Conservation (phyloP, 169 alveolate genomes). For the Cryptosporidium ubiquitum region DNA sequence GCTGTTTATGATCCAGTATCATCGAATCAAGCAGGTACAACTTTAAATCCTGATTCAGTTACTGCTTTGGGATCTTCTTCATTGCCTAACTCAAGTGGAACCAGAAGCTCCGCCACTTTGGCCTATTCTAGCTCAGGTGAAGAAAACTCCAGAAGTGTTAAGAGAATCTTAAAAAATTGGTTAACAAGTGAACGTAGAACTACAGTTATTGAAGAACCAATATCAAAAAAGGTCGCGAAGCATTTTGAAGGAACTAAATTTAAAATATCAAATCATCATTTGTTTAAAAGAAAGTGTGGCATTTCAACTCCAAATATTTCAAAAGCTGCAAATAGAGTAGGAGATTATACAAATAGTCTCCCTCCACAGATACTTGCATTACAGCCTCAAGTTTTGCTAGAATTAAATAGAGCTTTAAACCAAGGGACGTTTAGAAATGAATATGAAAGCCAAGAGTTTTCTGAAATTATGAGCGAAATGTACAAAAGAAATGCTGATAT, state of each 20-base stretch:
- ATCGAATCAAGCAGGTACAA: background rate
- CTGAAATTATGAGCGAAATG: conserved; percentile 6
- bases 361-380: conserved; percentile 22
- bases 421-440: background rate
- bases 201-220: background rate
- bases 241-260: background rate
- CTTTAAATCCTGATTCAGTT: background rate
- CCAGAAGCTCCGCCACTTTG: background rate
- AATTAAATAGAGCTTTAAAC: conserved; percentile 6
- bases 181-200: background rate
- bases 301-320: background rate
- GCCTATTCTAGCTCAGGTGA: background rate
- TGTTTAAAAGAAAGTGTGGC: background rate
- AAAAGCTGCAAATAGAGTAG: background rate
- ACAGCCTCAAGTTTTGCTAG: conserved; percentile 33
- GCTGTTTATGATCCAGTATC: background rate
- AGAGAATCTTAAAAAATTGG: background rate
- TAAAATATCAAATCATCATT: background rate
- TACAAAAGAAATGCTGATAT: conserved; percentile 39
- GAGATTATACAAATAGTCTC: background rate
- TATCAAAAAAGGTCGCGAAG: background rate
- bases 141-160: background rate
- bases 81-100: background rate
- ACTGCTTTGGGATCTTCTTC: background rate
- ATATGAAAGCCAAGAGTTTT: background rate